Evolutionary conservation across 257 asterid species (phyloP), one percentile per base, ranked within the genome.

Genomic region (Ajuga chamaepitys): DNA sequence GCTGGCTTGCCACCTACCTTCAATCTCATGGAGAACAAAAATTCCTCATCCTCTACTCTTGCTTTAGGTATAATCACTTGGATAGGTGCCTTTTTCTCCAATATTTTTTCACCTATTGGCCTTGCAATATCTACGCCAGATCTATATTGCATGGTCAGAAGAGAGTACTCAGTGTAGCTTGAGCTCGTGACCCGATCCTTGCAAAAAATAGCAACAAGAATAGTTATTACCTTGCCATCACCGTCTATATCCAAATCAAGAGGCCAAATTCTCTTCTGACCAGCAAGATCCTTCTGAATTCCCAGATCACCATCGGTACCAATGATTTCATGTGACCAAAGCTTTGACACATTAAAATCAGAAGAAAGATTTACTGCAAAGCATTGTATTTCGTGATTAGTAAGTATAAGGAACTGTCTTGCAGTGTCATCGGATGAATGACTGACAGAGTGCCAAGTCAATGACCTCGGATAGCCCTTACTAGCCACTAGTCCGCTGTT

Each of bases 11-110:
- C 98, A 64, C 98, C 98, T 38, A 84, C 77, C 70, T 80, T 92
- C 61, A 89, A 64, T 78, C 88, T 86, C 95, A 92, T 92, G 24
- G 89, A 92, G 75, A 92, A 92, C 72, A 92, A 80, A 68, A 81
- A 78, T 34, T 92, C 96, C 73, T 92, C 97, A 37, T 80, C 95
- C 76, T 92, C 98, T 51, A 85, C 89, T 73, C 96, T 83, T 68
- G 96, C 98, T 87, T 92, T 92, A 59, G 97, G 97, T 75, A 89
- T 80, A 74, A 92, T 89, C 68, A 92, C 98, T 81, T 85, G 97
- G 79, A 80, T 77, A 18, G 94, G 89, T 44, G 93, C 91, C 68
- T 84, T 89, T 68, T 83, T 87, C 81, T 92, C 98, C 83, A 89
- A 78, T 72, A 92, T 69, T 45, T 75, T 80, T 66, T 81, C 91